Evolutionary conservation across 805 yeast species (phyloP), one percentile per base, ranked within the genome.

Genomic region (Suhomyces emberorum): DNA sequence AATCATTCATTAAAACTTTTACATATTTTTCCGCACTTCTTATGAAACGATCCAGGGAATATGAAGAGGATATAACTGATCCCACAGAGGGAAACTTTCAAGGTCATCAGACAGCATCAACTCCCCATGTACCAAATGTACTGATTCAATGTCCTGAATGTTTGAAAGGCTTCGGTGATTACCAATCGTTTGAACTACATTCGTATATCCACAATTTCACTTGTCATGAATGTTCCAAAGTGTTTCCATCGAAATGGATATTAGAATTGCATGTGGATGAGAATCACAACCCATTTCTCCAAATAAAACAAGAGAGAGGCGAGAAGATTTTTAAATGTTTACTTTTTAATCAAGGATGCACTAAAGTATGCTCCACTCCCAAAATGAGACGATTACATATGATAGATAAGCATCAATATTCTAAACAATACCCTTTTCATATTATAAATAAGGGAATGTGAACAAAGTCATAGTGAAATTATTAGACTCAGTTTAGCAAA

Each of bases 181-280:
- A 39, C 14, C 16, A 26, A 15, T n/a, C 23, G 16, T 34, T 17
- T 19, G 39, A 35, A 23, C 28, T 24, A 7, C 42, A 39, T 19
- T 31, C 34, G 11, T 15, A 22, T 28, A 21, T 14, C 30, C 42
- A 39, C 25, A 16, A 32, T 24, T 28, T 34, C 21, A 24, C 27
- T 6, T 39, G 79, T 41, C 34, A 43, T 0, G 57, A 52, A 24
- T 74, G 79, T 43, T 41, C 47, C 7, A 55, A 48, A 28, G 56
- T 51, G 40, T 71, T 77, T 38, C 79, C 80, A 0, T 59, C 64
- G n/a, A 57, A 62, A 8, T 48, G 41, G 26, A 44, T 70, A 6
- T 54, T 78, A 15, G 62, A 65, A 4, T 45, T 77, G 11, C 84
- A 78, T 44, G 63, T 77, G 1, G 61, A 64, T 17, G 83, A 78